Percentiles rank a stretch among this genome's conserved stretches.
These are phyloP conservation scores for Symbiodinium pilosum DNA, from an alignment of 73 alveolate genomes.

Conservation along the genomic window DNA sequence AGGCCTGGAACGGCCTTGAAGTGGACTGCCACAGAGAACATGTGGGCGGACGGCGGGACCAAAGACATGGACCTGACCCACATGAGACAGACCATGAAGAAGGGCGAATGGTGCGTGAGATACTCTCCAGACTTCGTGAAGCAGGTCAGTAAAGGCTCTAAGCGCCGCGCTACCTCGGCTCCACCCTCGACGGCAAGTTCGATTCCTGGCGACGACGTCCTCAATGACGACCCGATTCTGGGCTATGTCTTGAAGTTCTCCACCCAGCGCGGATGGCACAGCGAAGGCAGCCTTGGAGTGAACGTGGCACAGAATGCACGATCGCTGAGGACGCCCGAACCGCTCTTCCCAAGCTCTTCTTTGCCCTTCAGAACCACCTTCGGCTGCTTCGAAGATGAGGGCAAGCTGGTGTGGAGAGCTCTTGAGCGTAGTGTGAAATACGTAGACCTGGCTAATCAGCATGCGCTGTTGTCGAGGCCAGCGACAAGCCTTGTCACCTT, in stretches of 20 bases:
- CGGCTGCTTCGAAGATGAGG: background rate
- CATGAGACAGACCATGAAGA: background rate
- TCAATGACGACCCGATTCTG: background rate
- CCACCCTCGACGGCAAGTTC: background rate
- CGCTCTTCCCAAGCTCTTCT: background rate
- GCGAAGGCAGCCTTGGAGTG: background rate
- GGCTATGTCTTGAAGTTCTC: background rate
- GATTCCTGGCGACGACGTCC: background rate
- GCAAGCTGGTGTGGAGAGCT: background rate
- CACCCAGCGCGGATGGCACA: background rate
- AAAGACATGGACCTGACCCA: conserved; percentile 11
- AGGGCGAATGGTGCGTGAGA: background rate
- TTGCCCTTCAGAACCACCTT: background rate
- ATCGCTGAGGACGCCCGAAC: background rate
- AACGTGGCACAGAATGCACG: background rate
- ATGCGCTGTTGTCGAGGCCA: background rate
- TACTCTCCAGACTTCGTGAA: conserved; percentile 20
- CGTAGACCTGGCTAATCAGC: background rate
- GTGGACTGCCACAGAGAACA: conserved; percentile 41
- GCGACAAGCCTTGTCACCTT: background rate
- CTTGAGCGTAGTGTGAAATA: background rate
- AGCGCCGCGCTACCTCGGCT: background rate
- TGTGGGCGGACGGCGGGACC: conserved; percentile 41
- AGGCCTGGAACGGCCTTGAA: background rate
- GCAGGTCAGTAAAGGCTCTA: conserved; percentile 14